Conservation (phyloP, 768 basidiomycete species). For the Suillus ampliporus region DNA sequence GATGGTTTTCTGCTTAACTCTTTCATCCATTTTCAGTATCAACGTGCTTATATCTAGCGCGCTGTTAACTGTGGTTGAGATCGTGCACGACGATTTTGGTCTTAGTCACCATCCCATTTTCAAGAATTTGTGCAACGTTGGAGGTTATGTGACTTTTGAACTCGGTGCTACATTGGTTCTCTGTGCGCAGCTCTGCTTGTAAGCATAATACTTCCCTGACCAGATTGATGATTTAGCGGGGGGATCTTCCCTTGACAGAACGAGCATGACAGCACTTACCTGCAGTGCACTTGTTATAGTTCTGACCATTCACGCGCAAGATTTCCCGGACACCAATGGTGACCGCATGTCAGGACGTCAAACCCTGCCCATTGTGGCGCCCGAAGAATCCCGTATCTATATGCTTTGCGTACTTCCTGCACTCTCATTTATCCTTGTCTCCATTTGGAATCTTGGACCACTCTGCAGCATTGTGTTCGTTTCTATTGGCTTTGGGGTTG, state of each 20-base stretch:
- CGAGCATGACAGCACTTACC: slow-evolving; percentile 26
- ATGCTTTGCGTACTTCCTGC: slow-evolving; percentile 19
- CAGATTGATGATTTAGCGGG: not conserved
- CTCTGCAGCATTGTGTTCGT: slow-evolving; percentile 17
- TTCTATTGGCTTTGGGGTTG: slow-evolving; percentile 20
- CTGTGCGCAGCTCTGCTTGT: slow-evolving; percentile 16
- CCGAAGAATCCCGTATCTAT: slow-evolving; percentile 19
- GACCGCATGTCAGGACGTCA: slow-evolving; percentile 36
- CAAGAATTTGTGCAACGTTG: slow-evolving; percentile 39
- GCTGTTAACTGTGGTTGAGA: slow-evolving; percentile 27
- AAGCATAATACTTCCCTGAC: not conserved
- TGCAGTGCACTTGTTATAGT: slow-evolving; percentile 37
- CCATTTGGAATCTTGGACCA: slow-evolving; percentile 20
- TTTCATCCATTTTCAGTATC: slow-evolving; percentile 26
- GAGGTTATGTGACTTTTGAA: slow-evolving; percentile 42
- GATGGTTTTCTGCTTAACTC: slow-evolving; percentile 31
- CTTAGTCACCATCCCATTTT: slow-evolving; percentile 31
- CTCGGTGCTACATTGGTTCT: slow-evolving; percentile 41
- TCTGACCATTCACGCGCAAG: slow-evolving; percentile 45
- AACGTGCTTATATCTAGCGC: slow-evolving; percentile 24
- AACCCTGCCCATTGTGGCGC: slow-evolving; percentile 35
- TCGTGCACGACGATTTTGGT: slow-evolving; percentile 38
- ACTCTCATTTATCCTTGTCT: slow-evolving; percentile 16
- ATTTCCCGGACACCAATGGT: slow-evolving; percentile 40
- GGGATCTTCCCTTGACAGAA: slow-evolving; percentile 16